Evolutionary conservation across 2,329 filamentous ascomycete genomes (phyloP), one percentile per base, ranked within the genome.

Genomic region (Ophidiomyces ophidiicola): DNA sequence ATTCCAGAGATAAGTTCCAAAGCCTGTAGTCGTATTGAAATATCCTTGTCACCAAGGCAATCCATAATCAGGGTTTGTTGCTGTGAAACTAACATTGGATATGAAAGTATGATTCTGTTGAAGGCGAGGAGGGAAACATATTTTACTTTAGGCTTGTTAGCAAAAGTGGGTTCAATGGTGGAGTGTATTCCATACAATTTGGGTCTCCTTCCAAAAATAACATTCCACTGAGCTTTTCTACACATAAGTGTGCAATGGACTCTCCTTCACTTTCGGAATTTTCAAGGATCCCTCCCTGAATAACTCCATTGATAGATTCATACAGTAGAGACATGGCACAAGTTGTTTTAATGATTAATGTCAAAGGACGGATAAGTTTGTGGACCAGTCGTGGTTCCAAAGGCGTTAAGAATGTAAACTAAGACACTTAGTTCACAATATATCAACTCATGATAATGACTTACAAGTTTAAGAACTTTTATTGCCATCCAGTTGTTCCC

Each of bases 401-500:
- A 0, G 90, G 90, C 2, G 87, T 96, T 45, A 98, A 66, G 1
- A 85, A 92, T 30, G 90, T 88, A 70, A 98, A 98, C 82, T 92
- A 53, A 1, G 21, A 18, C 35, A 35, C 56, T 62, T 46, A 58
- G 49, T n/a, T n/a, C n/a, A n/a, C 21, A 2, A 21, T 12, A 1
- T 8, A 24, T 6, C 10, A 29, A 19, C 23, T 24, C 12, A 21
- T 2, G 31, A 17, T 21, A 12, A 40, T 20, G 25, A 64, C 74
- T 49, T 59, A 88, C 84, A 46, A 98, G 72, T 63, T 98, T 98
- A 59, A 98, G 96, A 46, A 98, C 76, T 59, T 98, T 98, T 57
- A 98, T 98, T 43, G 87, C 87, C 88, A 98, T 96, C 90, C 90
- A 98, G 61, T 98, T 98, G 61, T 98, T 96, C 25, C 82, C 82